Conservation (phyloP, 2,329 filamentous ascomycete species). For the Bisporella sp. region DNA sequence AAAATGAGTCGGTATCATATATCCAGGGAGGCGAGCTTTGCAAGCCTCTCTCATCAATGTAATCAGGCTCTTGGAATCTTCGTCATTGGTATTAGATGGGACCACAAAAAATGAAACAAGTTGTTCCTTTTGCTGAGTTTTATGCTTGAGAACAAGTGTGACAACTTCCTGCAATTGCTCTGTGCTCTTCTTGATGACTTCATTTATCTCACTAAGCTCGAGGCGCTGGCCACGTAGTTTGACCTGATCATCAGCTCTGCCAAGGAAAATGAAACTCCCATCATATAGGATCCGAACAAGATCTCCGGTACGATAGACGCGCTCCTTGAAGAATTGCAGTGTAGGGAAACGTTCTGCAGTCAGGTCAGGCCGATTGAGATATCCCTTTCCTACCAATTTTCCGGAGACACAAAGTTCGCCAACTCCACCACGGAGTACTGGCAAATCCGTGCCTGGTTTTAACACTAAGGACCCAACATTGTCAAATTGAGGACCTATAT, state of each 20-base stretch:
- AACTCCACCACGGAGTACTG: slow-evolving; percentile 70
- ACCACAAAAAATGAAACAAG: slow-evolving; percentile 69
- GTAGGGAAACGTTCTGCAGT: slow-evolving; percentile 70
- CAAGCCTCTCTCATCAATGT: slow-evolving; percentile 54
- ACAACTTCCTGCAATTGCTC: slow-evolving; percentile 56
- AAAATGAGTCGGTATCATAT: slow-evolving; percentile 89
- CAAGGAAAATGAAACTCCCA: slow-evolving; percentile 78
- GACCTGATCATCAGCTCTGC: slow-evolving; percentile 83
- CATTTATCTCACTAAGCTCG: slow-evolving; percentile 87
- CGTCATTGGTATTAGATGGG: slow-evolving; percentile 5
- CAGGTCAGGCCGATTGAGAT: slow-evolving; percentile 73
- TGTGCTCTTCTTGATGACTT: slow-evolving; percentile 63
- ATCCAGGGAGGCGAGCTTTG: slow-evolving; percentile 61
- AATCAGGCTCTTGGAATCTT: slow-evolving; percentile 34
- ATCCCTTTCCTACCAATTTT: slow-evolving; percentile 81
- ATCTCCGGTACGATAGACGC: slow-evolving; percentile 83
- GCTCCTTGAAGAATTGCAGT: slow-evolving; percentile 47
- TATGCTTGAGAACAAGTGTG: slow-evolving; percentile 69
- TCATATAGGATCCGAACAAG: slow-evolving; percentile 76
- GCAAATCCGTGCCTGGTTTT: slow-evolving; percentile 57
- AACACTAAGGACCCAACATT: slow-evolving; percentile 85
- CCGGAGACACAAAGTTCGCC: slow-evolving; percentile 88
- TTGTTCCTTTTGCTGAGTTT: slow-evolving; percentile 69
- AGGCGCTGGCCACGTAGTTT: slow-evolving; percentile 85
- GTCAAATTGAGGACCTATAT: slow-evolving; percentile 80